These are phyloP conservation scores for Mycosphaerella sp. DNA, from an alignment of 2,329 filamentous ascomycete species.

Conservation along the genomic window DNA sequence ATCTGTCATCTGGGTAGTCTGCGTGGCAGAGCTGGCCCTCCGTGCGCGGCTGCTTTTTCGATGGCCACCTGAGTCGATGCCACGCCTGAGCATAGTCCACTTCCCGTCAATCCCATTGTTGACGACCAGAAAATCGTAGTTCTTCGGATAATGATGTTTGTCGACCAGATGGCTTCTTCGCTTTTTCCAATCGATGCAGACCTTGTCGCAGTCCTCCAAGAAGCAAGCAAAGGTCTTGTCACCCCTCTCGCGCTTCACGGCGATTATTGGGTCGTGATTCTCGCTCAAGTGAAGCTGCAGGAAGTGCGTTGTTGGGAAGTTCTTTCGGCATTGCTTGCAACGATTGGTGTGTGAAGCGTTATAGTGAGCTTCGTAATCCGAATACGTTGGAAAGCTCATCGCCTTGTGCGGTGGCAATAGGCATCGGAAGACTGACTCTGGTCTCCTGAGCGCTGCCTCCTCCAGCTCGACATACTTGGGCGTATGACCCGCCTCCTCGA, in stretches of 20 bases:
- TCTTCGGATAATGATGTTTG: slow-evolving; percentile 82
- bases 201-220: slow-evolving; percentile 77
- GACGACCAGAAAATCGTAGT: slow-evolving; percentile 82
- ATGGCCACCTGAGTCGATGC: slow-evolving; percentile 32
- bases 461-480: slow-evolving; percentile 54
- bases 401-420: slow-evolving; percentile 72
- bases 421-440: slow-evolving; percentile 61
- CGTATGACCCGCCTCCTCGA: slow-evolving; percentile 18
- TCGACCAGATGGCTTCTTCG: slow-evolving; percentile 83
- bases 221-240: slow-evolving; percentile 93
- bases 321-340: slow-evolving; percentile 76
- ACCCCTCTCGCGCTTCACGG: slow-evolving; percentile 66
- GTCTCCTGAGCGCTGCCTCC: slow-evolving; percentile 12
- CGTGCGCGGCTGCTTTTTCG: slow-evolving; percentile 29
- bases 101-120: slow-evolving; percentile 85
- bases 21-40: slow-evolving; percentile 17
- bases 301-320: slow-evolving; percentile 79
- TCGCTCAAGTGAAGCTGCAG: slow-evolving; percentile 83
- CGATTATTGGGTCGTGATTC: slow-evolving; percentile 76
- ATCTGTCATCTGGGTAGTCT: slow-evolving; percentile 21
- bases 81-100: slow-evolving; percentile 67
- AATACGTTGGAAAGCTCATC: slow-evolving; percentile 65
- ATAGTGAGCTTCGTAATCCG: slow-evolving; percentile 85
- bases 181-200: slow-evolving; percentile 78
- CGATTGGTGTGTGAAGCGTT: slow-evolving; percentile 72